A percentile compares a stretch with the other conserved stretches of the same genome.
Evolutionary conservation across 129 eudicot species (phyloP).

Genomic region (Pittosporum tobira): DNA sequence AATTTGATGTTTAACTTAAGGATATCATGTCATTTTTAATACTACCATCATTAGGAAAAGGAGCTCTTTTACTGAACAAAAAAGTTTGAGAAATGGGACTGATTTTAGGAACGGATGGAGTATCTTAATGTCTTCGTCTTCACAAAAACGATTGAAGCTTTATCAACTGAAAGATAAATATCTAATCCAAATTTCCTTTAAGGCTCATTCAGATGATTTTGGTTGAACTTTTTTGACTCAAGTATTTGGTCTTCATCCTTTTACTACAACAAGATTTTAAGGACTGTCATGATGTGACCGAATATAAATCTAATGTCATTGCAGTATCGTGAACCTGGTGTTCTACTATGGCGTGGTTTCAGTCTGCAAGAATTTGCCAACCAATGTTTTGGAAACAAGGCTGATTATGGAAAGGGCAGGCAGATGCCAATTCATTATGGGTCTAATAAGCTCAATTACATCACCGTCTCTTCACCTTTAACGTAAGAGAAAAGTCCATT

Average conservation of each 20-base stretch:
- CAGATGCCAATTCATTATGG: slow-evolving; percentile 93
- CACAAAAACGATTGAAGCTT: too few relatives aligned
- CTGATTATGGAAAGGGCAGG: slow-evolving; percentile 73
- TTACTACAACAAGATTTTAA: not conserved
- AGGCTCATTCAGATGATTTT: not conserved
- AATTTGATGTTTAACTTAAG: too few relatives aligned
- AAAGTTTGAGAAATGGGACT: too few relatives aligned
- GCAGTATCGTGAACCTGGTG: slow-evolving; percentile 86
- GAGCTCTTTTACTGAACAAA: too few relatives aligned
- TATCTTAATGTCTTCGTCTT: too few relatives aligned
- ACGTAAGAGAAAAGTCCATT: slow-evolving; percentile 40
- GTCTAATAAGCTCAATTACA: slow-evolving; percentile 55
- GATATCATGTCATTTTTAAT: too few relatives aligned
- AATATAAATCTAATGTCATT: not conserved
- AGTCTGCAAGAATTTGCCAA: slow-evolving; percentile 55
- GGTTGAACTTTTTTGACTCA: not conserved
- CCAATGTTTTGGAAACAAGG: slow-evolving; percentile 63
- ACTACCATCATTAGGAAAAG: too few relatives aligned
- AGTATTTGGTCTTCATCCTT: not conserved
- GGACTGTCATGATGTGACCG: not conserved
- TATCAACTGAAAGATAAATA: not conserved
- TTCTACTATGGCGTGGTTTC: slow-evolving; percentile 82
- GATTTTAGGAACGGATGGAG: too few relatives aligned
- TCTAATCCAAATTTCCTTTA: not conserved
- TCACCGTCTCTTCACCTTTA: slow-evolving; percentile 72